A percentile compares a stretch with the other conserved stretches of the same genome.
Evolutionary conservation across 2,329 filamentous ascomycete genomes (phyloP).

Genomic region (Tolypocladium cylindrosporum): DNA sequence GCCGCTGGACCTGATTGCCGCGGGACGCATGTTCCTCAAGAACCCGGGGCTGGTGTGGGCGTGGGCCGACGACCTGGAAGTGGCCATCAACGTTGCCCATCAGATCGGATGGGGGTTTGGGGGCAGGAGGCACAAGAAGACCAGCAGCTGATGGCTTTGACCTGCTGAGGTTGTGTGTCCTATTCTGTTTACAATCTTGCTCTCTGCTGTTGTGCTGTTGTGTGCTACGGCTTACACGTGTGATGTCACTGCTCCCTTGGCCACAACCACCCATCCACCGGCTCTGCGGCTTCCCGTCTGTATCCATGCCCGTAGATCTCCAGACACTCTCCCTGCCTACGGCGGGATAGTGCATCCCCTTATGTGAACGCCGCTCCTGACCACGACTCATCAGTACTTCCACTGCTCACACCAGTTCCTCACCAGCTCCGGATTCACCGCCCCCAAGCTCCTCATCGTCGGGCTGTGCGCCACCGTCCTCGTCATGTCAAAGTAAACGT

Average conservation of each 20-base stretch:
- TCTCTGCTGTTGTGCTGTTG: too few relatives aligned
- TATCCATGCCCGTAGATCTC: too few relatives aligned
- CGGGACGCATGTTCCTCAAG: conserved; percentile 46
- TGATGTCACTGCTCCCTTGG: too few relatives aligned
- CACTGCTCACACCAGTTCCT: conserved; percentile 38
- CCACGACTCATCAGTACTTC: conserved; percentile 14
- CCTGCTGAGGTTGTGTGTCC: too few relatives aligned
- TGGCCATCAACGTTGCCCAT: conserved; percentile 34
- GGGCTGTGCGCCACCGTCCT: conserved; percentile 27
- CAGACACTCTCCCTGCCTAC: too few relatives aligned
- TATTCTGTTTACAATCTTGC: too few relatives aligned
- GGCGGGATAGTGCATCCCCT: too few relatives aligned
- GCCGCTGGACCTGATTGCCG: conserved; percentile 37
- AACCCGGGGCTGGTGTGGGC: conserved; percentile 46
- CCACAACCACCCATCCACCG: too few relatives aligned
- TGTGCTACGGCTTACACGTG: too few relatives aligned
- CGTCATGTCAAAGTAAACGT: conserved; percentile 28
- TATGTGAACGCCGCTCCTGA: too few relatives aligned
- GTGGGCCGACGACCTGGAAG: conserved; percentile 43
- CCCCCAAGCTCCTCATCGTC: conserved; percentile 29
- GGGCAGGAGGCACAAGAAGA: conserved; percentile 8
- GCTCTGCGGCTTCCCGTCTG: too few relatives aligned
- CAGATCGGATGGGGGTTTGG: conserved; percentile 48
- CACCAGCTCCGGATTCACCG: conserved; percentile 33
- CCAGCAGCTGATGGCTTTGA: conserved; percentile 17